A percentile compares a stretch with the other conserved stretches of the same genome.
These are phyloP conservation scores for Thalia dealbata DNA, from an alignment of 176 grass and related monocot species.

Conservation along the genomic window DNA sequence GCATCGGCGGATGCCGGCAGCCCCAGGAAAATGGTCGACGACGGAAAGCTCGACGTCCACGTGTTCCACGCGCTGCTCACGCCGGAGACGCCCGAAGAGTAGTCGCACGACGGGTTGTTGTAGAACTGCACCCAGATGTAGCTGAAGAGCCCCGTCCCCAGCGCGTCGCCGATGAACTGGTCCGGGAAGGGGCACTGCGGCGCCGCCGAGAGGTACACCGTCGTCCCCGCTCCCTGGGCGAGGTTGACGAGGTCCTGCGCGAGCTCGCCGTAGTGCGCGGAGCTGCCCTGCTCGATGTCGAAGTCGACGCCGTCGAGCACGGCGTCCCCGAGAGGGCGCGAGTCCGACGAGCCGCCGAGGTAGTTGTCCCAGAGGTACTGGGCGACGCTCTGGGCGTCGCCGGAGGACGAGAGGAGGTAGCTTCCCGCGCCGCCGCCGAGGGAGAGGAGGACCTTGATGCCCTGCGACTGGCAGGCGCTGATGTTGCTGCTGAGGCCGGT, in stretches of 20 bases:
- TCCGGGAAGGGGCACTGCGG: conserved; percentile 77
- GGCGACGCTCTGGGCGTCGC: conserved; percentile 32
- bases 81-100: conserved; percentile 16
- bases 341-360: conserved; percentile 36
- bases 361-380: conserved; percentile 67
- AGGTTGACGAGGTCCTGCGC: conserved; percentile 40
- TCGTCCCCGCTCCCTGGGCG: conserved; percentile 26
- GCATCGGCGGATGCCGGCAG: conserved; percentile 39
- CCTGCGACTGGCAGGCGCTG: conserved; percentile 30
- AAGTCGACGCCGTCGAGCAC: conserved; percentile 70
- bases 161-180: conserved; percentile 26
- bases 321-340: conserved; percentile 43
- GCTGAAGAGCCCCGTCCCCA: conserved; percentile 50
- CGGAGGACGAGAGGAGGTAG: conserved; percentile 36
- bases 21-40: conserved; percentile 44
- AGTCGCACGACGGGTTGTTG: conserved; percentile 50
- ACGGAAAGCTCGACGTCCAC: conserved; percentile 50
- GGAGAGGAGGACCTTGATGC: conserved; percentile 61
- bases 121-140: conserved; percentile 78
- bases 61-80: conserved; percentile 48
- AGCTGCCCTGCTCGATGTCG: conserved; percentile 51
- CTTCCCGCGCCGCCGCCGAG: conserved; percentile 44
- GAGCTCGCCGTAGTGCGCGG: conserved; percentile 42
- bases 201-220: conserved; percentile 52
- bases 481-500: conserved; percentile 29